Percentiles rank a stretch among this genome's conserved stretches.
These are phyloP conservation scores for Salix brachista DNA, from an alignment of 345 rosid species.

Conservation along the genomic window DNA sequence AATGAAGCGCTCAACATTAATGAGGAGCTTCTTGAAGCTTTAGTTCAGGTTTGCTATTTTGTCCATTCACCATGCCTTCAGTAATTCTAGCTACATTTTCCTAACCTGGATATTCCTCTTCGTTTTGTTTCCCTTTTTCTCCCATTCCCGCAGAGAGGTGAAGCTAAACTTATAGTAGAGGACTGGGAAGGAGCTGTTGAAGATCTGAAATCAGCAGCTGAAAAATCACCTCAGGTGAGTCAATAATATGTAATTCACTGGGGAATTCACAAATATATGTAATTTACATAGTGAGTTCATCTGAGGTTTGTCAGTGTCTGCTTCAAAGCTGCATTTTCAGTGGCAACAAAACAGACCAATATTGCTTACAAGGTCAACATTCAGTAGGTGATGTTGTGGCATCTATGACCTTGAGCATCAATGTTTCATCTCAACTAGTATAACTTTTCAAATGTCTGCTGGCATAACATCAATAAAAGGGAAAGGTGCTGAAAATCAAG, in stretches of 20 bases:
- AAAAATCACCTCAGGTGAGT: conserved; percentile 82
- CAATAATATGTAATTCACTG: neutral
- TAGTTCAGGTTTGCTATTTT: conserved; percentile 65
- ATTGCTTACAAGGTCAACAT: neutral
- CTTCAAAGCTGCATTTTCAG: neutral
- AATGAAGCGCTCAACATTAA: conserved; percentile 76
- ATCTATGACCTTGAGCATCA: neutral
- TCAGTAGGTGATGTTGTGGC: neutral
- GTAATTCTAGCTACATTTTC: neutral
- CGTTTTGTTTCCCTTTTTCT: neutral
- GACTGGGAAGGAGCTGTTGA: conserved; percentile 99
- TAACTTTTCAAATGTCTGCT: neutral
- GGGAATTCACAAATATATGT: no score
- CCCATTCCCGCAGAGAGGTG: conserved; percentile 58
- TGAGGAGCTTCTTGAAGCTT: conserved; percentile 76
- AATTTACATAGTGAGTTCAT: neutral
- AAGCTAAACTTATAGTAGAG: conserved; percentile 88
- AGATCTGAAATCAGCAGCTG: conserved; percentile 83
- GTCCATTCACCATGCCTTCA: neutral
- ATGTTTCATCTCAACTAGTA: neutral
- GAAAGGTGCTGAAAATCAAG: neutral
- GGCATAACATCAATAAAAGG: neutral
- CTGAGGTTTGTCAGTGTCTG: neutral
- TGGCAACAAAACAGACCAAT: neutral
- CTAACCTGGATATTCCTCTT: conserved; percentile 2